Percentiles rank a stretch among this genome's conserved stretches.
phyloP scores from a whole-genome alignment of 75 land plant genomes.

The Sequoiadendron giganteum region DNA sequence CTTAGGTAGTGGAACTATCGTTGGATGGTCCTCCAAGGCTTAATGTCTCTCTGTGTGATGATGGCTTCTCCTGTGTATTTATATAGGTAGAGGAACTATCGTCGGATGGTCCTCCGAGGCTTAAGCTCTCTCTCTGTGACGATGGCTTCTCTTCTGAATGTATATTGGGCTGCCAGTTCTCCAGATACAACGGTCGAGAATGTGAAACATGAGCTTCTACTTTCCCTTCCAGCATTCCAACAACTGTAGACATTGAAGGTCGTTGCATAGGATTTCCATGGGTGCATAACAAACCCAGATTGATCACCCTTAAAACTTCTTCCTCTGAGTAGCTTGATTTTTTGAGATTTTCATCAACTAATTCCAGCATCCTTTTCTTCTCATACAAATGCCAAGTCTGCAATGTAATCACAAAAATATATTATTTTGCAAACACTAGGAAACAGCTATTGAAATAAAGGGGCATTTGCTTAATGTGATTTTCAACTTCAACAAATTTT shows the following conservation, averaged over 20 bases:
- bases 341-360: no score
- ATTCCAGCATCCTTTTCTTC: no score
- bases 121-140: neutral
- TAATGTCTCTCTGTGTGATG: neutral
- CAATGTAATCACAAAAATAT: neutral
- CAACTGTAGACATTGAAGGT: conserved; percentile 22
- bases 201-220: neutral
- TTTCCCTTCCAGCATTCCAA: conserved; percentile 12
- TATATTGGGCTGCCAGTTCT: neutral
- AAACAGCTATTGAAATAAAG: no score
- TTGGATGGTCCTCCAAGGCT: neutral
- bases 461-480: neutral
- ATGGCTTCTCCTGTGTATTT: no score
- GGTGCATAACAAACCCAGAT: neutral
- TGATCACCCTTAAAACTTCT: no score
- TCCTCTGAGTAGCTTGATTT: no score
- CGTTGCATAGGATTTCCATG: conserved; percentile 9
- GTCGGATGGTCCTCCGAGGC: neutral
- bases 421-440: neutral
- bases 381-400: no score
- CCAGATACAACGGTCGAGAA: neutral
- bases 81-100: neutral
- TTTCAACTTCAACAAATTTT: neutral
- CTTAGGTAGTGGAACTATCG: neutral
- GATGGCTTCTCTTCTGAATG: neutral